phyloP scores from a whole-genome alignment of 768 basidiomycete species.

The Xanthoconium stramineum region DNA sequence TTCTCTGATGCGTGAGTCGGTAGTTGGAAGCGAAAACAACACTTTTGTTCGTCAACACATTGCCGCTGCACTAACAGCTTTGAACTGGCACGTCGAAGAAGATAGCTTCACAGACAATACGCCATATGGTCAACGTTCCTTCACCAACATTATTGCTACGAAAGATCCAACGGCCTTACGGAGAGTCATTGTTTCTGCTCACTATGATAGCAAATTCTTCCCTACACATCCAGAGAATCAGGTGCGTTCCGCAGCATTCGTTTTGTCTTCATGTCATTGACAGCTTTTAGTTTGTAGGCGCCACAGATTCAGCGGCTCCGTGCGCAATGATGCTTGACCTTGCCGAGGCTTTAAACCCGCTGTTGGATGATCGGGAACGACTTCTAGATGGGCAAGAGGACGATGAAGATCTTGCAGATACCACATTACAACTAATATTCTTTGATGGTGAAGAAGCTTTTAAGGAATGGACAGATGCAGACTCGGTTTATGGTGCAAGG shows the following conservation, averaged over 20 bases:
- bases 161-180: slow-evolving; percentile 84
- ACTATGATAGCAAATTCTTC: slow-evolving; percentile 92
- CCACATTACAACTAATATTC: slow-evolving; percentile 88
- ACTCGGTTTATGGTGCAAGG: slow-evolving; percentile 97
- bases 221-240: slow-evolving; percentile 67
- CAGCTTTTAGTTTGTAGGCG: slow-evolving; percentile 79
- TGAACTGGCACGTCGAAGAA: slow-evolving; percentile 87
- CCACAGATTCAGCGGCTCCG: slow-evolving; percentile 94
- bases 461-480: slow-evolving; percentile 79
- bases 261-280: slow-evolving; percentile 7
- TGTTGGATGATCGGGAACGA: slow-evolving; percentile 60
- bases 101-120: slow-evolving; percentile 78
- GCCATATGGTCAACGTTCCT: slow-evolving; percentile 74
- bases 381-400: slow-evolving; percentile 55
- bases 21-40: slow-evolving; percentile 73
- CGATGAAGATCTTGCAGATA: slow-evolving; percentile 76
- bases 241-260: slow-evolving; percentile 39
- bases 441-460: slow-evolving; percentile 99
- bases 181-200: slow-evolving; percentile 85
- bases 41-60: slow-evolving; percentile 84
- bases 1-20: neutral
- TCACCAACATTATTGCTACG: slow-evolving; percentile 92
- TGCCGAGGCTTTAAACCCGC: slow-evolving; percentile 74
- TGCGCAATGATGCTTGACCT: slow-evolving; percentile 94
- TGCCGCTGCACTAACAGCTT: slow-evolving; percentile 58